Evolutionary conservation across 768 basidiomycete species (phyloP), one percentile per base, ranked within the genome.

Genomic region (Amanita subjunquillea): DNA sequence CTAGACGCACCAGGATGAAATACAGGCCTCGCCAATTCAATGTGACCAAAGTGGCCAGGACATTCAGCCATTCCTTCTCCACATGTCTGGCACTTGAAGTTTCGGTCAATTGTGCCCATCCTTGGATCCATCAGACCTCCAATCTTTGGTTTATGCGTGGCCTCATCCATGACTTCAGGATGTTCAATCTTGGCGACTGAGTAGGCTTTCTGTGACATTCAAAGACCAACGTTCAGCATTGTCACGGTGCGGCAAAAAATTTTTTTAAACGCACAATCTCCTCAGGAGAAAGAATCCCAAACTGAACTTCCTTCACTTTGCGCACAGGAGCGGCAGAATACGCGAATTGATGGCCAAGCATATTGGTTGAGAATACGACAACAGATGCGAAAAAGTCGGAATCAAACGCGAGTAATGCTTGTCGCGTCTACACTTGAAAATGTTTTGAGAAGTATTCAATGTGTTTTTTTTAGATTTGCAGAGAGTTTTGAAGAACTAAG

Each of bases 41-140:
- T 91, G 67, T 98, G 94, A 51, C 96, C 96, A 73, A 99, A 99
- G 68, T 98, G 96, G 48, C 96, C 96, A 25, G 96, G 94, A 72
- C 96, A 99, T 67, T 98, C 96, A 15, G 92, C 86, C 94, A 98
- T 97, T n/a, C 94, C 95, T 77, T 99, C 96, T 59, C 93, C 94
- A 67, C 96, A 98, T 27, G 96, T 98, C 74, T 97, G 93, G 67
- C 96, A 99, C 74, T 98, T 98, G 73, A 95, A 94, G 67, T 94
- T 93, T 59, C 92, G 78, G 74, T 94, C 92, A 61, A 94, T 95
- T 27, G 92, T 99, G 37, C 96, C 96, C 87, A 98, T 91, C 55
- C 91, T 83, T 48, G 94, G 91, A 72, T 99, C 96, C 87, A 95
- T 95, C 63, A 99, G 73, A 43, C 96, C 96, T 45, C 92, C 93